Evolutionary conservation across 139 green algal species (phyloP).

Genomic region (Marvania coccoides): DNA sequence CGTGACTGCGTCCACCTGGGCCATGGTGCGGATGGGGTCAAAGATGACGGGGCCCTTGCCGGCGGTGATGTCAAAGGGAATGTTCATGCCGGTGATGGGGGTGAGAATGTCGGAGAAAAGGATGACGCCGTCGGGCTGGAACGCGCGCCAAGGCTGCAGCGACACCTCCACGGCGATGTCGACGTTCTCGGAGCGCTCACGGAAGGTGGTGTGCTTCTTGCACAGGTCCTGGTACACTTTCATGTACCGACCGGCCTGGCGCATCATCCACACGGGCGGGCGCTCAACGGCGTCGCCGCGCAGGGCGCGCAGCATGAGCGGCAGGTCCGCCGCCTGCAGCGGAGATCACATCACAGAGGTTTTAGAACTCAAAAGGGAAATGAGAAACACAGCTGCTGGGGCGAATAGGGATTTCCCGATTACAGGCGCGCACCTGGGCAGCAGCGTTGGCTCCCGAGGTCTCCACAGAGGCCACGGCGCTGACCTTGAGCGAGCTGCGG

Average conservation of each 20-base stretch:
- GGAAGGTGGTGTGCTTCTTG: conserved; percentile 87
- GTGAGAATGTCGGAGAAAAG: conserved; percentile 96
- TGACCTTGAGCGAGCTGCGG: background rate
- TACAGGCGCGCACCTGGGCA: too few species aligned
- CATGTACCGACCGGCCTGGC: conserved; percentile 93
- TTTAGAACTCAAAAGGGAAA: too few species aligned
- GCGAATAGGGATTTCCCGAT: too few species aligned
- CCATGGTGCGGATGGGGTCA: conserved; percentile 84
- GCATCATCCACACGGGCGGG: conserved; percentile 97
- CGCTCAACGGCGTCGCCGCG: conserved; percentile 73
- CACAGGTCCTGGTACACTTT: conserved; percentile 93
- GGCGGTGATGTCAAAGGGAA: conserved; percentile 83
- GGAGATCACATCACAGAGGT: background rate
- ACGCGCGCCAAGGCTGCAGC: conserved; percentile 87
- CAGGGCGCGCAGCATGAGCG: conserved; percentile 77
- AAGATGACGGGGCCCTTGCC: conserved; percentile 82
- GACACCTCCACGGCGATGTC: conserved; percentile 88
- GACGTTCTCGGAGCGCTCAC: conserved; percentile 81
- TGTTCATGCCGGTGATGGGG: conserved; percentile 87
- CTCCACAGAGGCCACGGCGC: background rate
- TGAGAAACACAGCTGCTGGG: too few species aligned
- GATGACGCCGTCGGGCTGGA: conserved; percentile 91
- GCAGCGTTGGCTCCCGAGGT: too few species aligned
- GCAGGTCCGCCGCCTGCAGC: conserved; percentile 15
- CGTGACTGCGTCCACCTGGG: conserved; percentile 71